Evolutionary conservation across 2,329 filamentous ascomycete genomes (phyloP), one percentile per base, ranked within the genome.

Genomic region (Fusarium nygamai): DNA sequence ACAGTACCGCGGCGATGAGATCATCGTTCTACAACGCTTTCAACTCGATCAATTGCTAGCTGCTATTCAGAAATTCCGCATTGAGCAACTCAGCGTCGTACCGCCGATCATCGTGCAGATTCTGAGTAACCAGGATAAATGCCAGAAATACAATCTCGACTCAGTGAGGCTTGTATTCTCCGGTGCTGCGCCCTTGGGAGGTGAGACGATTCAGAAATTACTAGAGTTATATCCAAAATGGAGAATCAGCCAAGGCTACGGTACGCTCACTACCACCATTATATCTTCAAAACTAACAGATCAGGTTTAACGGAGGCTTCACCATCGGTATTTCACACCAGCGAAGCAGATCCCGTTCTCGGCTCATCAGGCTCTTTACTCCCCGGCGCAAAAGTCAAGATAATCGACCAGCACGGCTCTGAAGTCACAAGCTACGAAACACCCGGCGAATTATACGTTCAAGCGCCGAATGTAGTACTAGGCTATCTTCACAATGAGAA

Each of bases 401-500:
- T 95, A 20, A 84, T 96, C 44, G 89, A 89, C 5, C 78, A 85
- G 2, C 91, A 94, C 61, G 93, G 92, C 10, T 84, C 87, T 3
- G 93, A 94, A 76, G 87, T 95, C 46, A 92, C 89, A 0, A 86
- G 84, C 8, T 90, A 93, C 73, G 85, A 96, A 67, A 89, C 91
- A 48, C 93, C 92, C 0, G 95, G 95, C 44, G 95, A 98, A 82
- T 87, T 98, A 14, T 87, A 94, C 29, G 89, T 97, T 17, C 93
- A 94, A 80, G 90, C 89, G 0, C 95, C 94, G 0, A 92, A 92
- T 3, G 89, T 97, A 2, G 91, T 93, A 0, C 82, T 98, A 0
- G 95, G 95, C 2, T 98, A 98, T 77, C 84, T 97, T 51, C 93
- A 97, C 82, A 97, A 97, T 78, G 91, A 93, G 51, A 92, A 93